A percentile compares a stretch with the other conserved stretches of the same genome.
Evolutionary conservation across 2,329 filamentous ascomycete species (phyloP).

Genomic region (Cladosporium sp.): DNA sequence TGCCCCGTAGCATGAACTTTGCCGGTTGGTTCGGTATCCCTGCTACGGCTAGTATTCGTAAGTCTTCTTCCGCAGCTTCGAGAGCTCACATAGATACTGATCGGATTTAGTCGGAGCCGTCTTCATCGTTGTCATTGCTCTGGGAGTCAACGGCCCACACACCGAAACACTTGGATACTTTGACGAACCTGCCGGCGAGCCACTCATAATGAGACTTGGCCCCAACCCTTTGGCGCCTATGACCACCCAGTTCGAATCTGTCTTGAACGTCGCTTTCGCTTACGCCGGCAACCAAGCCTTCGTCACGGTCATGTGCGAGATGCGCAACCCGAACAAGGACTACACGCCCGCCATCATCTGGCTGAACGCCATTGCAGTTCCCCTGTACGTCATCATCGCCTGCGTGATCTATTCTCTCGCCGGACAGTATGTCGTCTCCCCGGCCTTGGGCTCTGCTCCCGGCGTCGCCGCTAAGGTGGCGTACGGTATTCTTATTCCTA

Average conservation of each 20-base stretch:
- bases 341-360: background rate
- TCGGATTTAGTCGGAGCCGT: background rate
- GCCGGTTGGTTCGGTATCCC: conserved; percentile 15
- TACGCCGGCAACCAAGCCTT: conserved; percentile 9
- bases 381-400: conserved; percentile 5
- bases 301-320: conserved; percentile 8
- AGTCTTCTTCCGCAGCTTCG: background rate
- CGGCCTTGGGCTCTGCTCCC: conserved; percentile 1
- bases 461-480: conserved; percentile 4
- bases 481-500: conserved; percentile 3
- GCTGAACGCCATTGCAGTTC: conserved; percentile 2
- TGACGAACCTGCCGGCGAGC: conserved; percentile 2
- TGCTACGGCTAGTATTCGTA: conserved; percentile 9
- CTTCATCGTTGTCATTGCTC: conserved; percentile 38
- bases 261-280: conserved; percentile 1
- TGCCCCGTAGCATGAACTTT: conserved; percentile 16
- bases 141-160: conserved; percentile 67
- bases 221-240: background rate
- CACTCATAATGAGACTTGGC: background rate
- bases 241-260: conserved; percentile 5
- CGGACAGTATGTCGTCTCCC: background rate
- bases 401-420: conserved; percentile 5
- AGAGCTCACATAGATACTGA: background rate
- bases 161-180: conserved; percentile 51
- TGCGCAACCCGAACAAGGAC: conserved; percentile 7